These are phyloP conservation scores for Ogataea hybrid DNA, from an alignment of 1,139 yeast genomes.

Conservation along the genomic window DNA sequence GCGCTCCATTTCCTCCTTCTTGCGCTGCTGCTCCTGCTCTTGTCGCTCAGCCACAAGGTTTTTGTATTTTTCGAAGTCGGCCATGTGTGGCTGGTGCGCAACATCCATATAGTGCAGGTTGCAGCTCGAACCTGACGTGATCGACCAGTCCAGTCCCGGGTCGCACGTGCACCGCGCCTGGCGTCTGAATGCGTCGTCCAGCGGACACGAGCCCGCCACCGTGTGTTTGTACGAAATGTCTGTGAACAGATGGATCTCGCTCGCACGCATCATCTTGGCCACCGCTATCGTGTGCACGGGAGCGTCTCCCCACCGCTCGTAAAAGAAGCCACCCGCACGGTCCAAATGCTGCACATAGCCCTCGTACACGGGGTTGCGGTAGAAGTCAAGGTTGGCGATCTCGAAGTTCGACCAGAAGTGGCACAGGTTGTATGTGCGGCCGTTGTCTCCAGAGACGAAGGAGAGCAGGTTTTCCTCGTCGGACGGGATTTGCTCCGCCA, in stretches of 20 bases:
- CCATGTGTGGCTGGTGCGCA: constrained; percentile 18
- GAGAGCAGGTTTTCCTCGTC: constrained; percentile 52
- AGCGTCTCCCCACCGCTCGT: constrained; percentile 69
- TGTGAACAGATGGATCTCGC: constrained; percentile 51
- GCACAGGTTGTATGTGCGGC: constrained; percentile 50
- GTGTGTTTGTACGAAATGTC: constrained; percentile 59
- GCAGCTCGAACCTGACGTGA: constrained; percentile 32
- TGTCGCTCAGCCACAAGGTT: constrained; percentile 11
- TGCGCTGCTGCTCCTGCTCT: constrained; percentile 12
- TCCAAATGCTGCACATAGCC: constrained; percentile 52
- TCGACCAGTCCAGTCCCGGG: constrained; percentile 41
- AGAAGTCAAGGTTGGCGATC: constrained; percentile 51
- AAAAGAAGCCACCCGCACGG: constrained; percentile 56
- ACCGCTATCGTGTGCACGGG: constrained; percentile 62
- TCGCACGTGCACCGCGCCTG: constrained; percentile 50
- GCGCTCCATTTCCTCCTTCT: constrained; percentile 16
- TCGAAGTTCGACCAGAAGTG: constrained; percentile 68
- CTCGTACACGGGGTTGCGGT: constrained; percentile 47
- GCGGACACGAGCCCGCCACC: constrained; percentile 56
- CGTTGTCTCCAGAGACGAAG: constrained; percentile 50
- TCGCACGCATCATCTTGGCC: constrained; percentile 44
- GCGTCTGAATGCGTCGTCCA: constrained; percentile 40
- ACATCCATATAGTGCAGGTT: constrained; percentile 26
- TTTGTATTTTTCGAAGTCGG: constrained; percentile 25
- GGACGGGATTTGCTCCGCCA: constrained; percentile 40